A percentile compares a stretch with the other conserved stretches of the same genome.
Conservation (phyloP, 1,139 yeast species). For the Hemisphaericaspora xylanilytica region DNA sequence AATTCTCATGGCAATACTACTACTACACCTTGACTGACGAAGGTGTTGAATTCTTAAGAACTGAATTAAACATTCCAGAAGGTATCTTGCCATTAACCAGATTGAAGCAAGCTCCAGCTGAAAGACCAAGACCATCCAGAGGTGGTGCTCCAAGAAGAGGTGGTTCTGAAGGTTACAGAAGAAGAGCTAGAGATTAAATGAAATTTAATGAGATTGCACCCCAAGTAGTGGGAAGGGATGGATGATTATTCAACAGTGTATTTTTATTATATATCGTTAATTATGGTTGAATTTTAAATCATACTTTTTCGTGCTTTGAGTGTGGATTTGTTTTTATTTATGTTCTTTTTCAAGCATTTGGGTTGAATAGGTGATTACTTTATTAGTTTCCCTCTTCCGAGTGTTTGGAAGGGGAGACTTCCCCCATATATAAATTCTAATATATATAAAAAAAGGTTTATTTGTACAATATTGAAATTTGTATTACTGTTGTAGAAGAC, state of each 20-base stretch:
- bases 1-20: slow-evolving; percentile 99
- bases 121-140: slow-evolving; percentile 61
- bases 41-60: slow-evolving; percentile 98
- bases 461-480: not conserved
- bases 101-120: slow-evolving; percentile 91
- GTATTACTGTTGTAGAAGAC: not conserved
- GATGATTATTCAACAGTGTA: slow-evolving; percentile 1
- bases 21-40: slow-evolving; percentile 99
- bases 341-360: slow-evolving; percentile 1
- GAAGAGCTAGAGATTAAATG: slow-evolving; percentile 48
- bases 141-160: slow-evolving; percentile 31
- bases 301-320: not conserved
- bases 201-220: slow-evolving; percentile 3
- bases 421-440: slow-evolving; percentile 3
- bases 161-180: slow-evolving; percentile 41
- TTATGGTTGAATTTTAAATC: slow-evolving; percentile 1
- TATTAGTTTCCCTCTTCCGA: not conserved
- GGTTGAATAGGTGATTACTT: slow-evolving; percentile 1
- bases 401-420: not conserved
- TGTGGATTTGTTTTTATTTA: not conserved
- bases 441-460: slow-evolving; percentile 3
- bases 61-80: slow-evolving; percentile 97
- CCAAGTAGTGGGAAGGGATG: not conserved
- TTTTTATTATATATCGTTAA: slow-evolving; percentile 4
- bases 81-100: slow-evolving; percentile 98